Evolutionary conservation across 768 basidiomycete species (phyloP).

Genomic region (Trametopsis cervina): DNA sequence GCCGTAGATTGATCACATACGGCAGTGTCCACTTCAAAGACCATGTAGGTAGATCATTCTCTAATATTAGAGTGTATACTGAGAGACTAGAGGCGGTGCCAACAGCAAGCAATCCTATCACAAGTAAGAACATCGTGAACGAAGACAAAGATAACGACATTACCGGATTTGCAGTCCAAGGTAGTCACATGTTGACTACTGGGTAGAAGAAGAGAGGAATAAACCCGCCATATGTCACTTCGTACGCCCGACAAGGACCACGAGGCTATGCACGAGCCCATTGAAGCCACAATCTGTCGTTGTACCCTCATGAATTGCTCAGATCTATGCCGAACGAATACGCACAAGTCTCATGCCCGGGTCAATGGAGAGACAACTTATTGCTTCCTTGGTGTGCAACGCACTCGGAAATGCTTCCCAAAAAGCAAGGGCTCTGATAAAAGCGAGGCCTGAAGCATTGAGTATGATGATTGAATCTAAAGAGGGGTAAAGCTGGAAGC

Average conservation of each 20-base stretch:
- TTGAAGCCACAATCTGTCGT: conserved; percentile 65
- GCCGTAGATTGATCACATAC: conserved; percentile 32
- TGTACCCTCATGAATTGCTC: background rate
- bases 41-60: conserved; percentile 82
- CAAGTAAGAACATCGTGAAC: conserved; percentile 21
- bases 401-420: conserved; percentile 75
- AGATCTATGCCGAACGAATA: conserved; percentile 10
- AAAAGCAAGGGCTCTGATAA: conserved; percentile 69
- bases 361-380: conserved; percentile 66
- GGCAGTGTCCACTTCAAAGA: conserved; percentile 65
- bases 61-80: conserved; percentile 70
- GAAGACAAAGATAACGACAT: background rate
- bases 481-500: conserved; percentile 61
- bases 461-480: conserved; percentile 65
- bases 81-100: conserved; percentile 55
- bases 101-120: conserved; percentile 67
- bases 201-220: conserved; percentile 70
- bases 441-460: conserved; percentile 57
- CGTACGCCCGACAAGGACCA: conserved; percentile 72
- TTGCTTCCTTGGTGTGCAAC: conserved; percentile 33
- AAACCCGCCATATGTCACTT: conserved; percentile 65
- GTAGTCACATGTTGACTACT: conserved; percentile 48
- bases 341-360: conserved; percentile 76
- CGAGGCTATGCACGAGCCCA: conserved; percentile 59
- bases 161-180: conserved; percentile 73